Percentiles rank a stretch among this genome's conserved stretches.
These are phyloP conservation scores for Thermothelomyces thermophilus DNA, from an alignment of 2,329 filamentous ascomycete species.

Conservation along the genomic window DNA sequence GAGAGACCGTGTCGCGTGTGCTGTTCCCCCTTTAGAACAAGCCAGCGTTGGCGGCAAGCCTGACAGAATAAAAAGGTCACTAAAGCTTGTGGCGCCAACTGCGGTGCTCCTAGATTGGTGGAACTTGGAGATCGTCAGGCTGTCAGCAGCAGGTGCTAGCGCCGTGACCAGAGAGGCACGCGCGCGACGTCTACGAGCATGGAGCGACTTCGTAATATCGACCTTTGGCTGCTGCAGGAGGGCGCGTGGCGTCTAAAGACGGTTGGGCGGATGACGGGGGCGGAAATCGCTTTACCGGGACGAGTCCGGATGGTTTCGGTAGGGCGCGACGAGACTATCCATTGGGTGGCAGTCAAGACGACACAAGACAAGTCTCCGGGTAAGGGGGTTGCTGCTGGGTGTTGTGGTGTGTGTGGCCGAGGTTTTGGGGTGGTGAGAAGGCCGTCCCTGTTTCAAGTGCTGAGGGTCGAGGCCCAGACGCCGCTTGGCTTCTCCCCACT, in stretches of 20 bases:
- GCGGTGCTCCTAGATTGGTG: too few relatives aligned
- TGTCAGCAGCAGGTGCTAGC: too few relatives aligned
- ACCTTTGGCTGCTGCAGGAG: too few relatives aligned
- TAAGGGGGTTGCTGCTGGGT: background rate
- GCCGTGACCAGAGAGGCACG: too few relatives aligned
- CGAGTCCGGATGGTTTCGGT: slow-evolving; percentile 15
- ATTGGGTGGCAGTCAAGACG: slow-evolving; percentile 7
- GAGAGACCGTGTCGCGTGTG: background rate
- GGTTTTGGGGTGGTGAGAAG: background rate
- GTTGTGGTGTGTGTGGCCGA: slow-evolving; percentile 10
- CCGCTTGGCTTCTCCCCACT: background rate
- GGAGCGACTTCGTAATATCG: too few relatives aligned
- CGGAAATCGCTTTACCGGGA: slow-evolving; percentile 6
- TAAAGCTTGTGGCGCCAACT: background rate
- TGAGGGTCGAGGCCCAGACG: background rate
- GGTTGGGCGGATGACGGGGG: background rate
- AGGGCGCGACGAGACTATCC: slow-evolving; percentile 6
- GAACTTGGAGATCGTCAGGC: too few relatives aligned
- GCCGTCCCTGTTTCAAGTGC: slow-evolving; percentile 13
- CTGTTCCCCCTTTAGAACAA: background rate
- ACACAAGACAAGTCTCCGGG: background rate
- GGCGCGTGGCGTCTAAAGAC: too few relatives aligned
- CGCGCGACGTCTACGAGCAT: too few relatives aligned
- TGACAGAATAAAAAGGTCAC: too few relatives aligned
- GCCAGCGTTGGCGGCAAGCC: too few relatives aligned